phyloP scores from a whole-genome alignment of 2,329 filamentous ascomycete species.

The Nemania abortiva region DNA sequence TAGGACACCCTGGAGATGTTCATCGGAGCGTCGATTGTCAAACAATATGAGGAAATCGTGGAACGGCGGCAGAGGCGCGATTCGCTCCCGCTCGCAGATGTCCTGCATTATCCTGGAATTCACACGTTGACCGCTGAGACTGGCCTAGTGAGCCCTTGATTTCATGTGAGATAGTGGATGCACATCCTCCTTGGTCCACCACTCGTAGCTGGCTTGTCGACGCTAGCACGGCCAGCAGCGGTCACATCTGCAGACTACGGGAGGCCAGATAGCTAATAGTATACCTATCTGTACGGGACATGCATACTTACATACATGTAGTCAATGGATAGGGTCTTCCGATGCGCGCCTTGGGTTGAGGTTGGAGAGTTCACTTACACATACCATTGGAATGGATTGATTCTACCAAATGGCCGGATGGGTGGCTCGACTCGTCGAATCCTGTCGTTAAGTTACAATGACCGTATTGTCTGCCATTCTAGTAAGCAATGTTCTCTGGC shows the following conservation, averaged over 20 bases:
- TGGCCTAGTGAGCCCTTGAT: slow-evolving; percentile 40
- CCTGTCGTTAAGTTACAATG: background rate
- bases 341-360: slow-evolving; percentile 7
- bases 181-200: slow-evolving; percentile 38
- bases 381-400: background rate
- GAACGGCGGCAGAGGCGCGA: slow-evolving; percentile 39
- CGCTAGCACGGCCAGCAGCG: slow-evolving; percentile 23
- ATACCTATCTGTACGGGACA: background rate
- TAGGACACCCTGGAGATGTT: slow-evolving; percentile 24
- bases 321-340: background rate
- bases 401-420: slow-evolving; percentile 2
- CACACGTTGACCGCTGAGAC: slow-evolving; percentile 50
- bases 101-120: slow-evolving; percentile 45
- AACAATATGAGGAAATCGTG: slow-evolving; percentile 26
- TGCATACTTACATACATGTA: background rate
- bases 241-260: slow-evolving; percentile 25
- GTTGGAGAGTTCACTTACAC: slow-evolving; percentile 7
- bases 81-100: slow-evolving; percentile 39
- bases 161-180: slow-evolving; percentile 41
- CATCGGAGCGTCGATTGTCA: slow-evolving; percentile 14
- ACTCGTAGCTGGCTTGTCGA: slow-evolving; percentile 24
- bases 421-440: slow-evolving; percentile 5
- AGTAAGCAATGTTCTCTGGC: slow-evolving; percentile 2
- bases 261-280: background rate
- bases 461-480: background rate